These are phyloP conservation scores for Salinomyces thailandicus DNA, from an alignment of 2,329 filamentous ascomycete genomes.

Conservation along the genomic window DNA sequence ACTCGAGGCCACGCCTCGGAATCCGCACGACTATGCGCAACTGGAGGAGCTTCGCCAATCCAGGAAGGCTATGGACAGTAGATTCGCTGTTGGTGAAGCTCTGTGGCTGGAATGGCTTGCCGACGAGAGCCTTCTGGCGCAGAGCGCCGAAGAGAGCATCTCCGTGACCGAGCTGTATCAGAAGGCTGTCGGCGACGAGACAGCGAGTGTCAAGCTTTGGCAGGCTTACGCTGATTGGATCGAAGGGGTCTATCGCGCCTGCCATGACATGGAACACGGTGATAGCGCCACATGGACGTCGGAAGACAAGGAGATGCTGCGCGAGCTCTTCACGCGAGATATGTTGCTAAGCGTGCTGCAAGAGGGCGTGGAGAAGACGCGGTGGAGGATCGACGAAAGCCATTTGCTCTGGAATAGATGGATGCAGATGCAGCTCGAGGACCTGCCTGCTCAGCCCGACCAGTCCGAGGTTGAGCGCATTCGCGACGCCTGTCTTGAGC, in stretches of 20 bases:
- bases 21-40: conserved; percentile 35
- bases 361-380: conserved; percentile 59
- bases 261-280: conserved; percentile 46
- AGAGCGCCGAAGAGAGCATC: conserved; percentile 56
- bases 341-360: conserved; percentile 59
- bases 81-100: conserved; percentile 64
- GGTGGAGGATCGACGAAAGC: conserved; percentile 66
- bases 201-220: conserved; percentile 65
- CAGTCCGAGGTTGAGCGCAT: conserved; percentile 53
- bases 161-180: conserved; percentile 62
- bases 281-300: conserved; percentile 40
- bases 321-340: conserved; percentile 61
- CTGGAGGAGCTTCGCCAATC: conserved; percentile 38
- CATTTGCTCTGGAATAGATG: conserved; percentile 72
- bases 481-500: conserved; percentile 57
- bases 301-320: conserved; percentile 58
- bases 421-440: conserved; percentile 55
- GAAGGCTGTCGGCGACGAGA: conserved; percentile 59
- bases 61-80: conserved; percentile 49
- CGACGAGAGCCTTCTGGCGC: conserved; percentile 54
- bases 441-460: conserved; percentile 48
- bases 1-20: conserved; percentile 10
- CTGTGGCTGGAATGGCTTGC: conserved; percentile 68
- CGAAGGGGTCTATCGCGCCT: conserved; percentile 57
- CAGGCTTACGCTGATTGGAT: conserved; percentile 69